Evolutionary conservation across 352 stramenopile species (phyloP), one percentile per base, ranked within the genome.

Genomic region (Pythium sp.): DNA sequence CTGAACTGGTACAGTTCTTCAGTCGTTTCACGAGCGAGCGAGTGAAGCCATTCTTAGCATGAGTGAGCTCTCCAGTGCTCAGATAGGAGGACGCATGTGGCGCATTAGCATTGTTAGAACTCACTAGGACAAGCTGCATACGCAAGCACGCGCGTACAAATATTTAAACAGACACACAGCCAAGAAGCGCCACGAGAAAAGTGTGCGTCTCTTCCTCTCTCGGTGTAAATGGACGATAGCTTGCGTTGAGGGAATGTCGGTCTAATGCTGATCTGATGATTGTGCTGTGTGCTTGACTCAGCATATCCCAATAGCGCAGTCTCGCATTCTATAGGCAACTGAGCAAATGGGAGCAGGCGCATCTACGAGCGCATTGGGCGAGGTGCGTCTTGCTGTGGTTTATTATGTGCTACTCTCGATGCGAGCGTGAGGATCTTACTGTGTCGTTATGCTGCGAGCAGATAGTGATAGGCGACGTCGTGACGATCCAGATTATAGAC

Each of bases 391-490:
- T 5, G 11, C 3, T 9, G 22, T 24, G 5, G 5, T 11, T 5
- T 64, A 2, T 22, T 32, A 32, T 7, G 18, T 6, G 55, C 12
- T 12, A 30, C 62, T 65, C 34, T 58, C 32, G n/a, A 32, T 36
- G 2, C 64, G 28, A 55, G 5, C 47, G 47, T 14, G 22, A 32
- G 38, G 30, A 8, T 47, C 41, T 22, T 15, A 49, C 18, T 8
- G 41, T 49, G 41, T 11, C 18, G 41, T 8, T 49, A 9, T 49
- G 41, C 41, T 20, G 54, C 36, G n/a, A 20, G 54, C 47, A 90
- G 81, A 82, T 90, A 49, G 79, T 90, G 1, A 73, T 86, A 24
- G 81, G 76, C 32, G 81, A 90, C 64, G 72, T 90, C 60, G 81
- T 90, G 51, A 87, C 81, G 7, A 78, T 86, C 47, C 73, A 79